Conservation (phyloP, 345 rosid species). For the Lagerstroemia speciosa region DNA sequence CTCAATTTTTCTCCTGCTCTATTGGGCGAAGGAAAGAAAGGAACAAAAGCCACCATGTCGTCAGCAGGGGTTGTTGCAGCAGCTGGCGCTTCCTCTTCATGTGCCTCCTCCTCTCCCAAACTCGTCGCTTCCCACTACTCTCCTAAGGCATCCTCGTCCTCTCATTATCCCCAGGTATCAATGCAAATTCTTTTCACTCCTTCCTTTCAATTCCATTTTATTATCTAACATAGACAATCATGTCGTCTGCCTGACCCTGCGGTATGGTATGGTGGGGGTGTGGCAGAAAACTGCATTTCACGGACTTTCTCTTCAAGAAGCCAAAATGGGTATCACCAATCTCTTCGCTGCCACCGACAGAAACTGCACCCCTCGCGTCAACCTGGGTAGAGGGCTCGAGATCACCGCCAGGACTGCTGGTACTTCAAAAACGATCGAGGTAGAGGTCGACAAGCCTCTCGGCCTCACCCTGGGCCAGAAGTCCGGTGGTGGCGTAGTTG, state of each 20-base stretch:
- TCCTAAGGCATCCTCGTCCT: background rate
- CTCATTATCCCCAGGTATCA: constrained; percentile 16
- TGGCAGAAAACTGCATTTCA: constrained; percentile 48
- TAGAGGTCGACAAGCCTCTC: constrained; percentile 90
- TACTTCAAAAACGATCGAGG: constrained; percentile 74
- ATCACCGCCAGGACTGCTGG: constrained; percentile 61
- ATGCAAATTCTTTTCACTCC: background rate
- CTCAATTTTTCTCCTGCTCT: too few relatives aligned
- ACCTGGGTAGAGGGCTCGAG: constrained; percentile 32
- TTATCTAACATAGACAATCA: too few relatives aligned
- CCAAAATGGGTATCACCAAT: constrained; percentile 38
- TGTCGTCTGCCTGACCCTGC: too few relatives aligned
- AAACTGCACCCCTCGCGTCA: constrained; percentile 4
- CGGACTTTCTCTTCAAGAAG: constrained; percentile 61
- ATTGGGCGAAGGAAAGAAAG: too few relatives aligned
- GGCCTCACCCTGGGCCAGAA: constrained; percentile 91
- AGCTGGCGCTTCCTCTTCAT: constrained; percentile 31
- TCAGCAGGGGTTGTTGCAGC: constrained; percentile 24
- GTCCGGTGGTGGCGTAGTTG: constrained; percentile 80
- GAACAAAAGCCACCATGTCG: too few relatives aligned
- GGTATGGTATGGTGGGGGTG: background rate
- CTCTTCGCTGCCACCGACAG: constrained; percentile 26
- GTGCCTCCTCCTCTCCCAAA: constrained; percentile 22
- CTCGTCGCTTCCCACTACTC: constrained; percentile 12
- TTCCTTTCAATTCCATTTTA: background rate